These are phyloP conservation scores for Leccinum boreale DNA, from an alignment of 768 basidiomycete genomes.

Conservation along the genomic window DNA sequence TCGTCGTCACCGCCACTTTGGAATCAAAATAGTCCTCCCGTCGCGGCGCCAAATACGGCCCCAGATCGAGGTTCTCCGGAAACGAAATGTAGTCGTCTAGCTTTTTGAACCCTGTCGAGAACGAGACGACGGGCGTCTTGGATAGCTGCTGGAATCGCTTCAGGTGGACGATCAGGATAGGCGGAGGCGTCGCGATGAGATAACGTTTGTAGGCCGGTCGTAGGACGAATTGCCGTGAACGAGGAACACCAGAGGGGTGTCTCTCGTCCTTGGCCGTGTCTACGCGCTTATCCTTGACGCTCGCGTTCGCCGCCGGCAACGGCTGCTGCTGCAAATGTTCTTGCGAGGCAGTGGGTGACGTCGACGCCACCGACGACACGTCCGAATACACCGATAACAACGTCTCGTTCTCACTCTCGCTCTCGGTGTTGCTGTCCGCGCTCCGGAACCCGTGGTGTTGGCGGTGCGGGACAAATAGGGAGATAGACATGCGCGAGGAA, in stretches of 20 bases:
- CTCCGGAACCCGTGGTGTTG: slow-evolving; percentile 21
- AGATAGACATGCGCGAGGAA: slow-evolving; percentile 28
- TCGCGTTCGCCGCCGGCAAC: slow-evolving; percentile 16
- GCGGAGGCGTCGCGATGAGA: slow-evolving; percentile 81
- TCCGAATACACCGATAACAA: slow-evolving; percentile 32
- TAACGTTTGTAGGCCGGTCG: slow-evolving; percentile 93
- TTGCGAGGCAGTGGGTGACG: slow-evolving; percentile 31
- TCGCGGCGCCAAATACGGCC: slow-evolving; percentile 81
- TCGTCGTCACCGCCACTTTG: slow-evolving; percentile 16
- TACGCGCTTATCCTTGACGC: background rate
- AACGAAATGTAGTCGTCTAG: slow-evolving; percentile 90
- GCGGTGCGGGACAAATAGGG: slow-evolving; percentile 23
- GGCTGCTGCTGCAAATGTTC: slow-evolving; percentile 18
- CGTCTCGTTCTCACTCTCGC: slow-evolving; percentile 34
- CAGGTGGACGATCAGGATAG: slow-evolving; percentile 86
- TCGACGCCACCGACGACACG: slow-evolving; percentile 32
- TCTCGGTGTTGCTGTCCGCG: slow-evolving; percentile 27
- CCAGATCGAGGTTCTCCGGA: slow-evolving; percentile 81
- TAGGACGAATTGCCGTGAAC: slow-evolving; percentile 62
- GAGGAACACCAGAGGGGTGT: slow-evolving; percentile 37
- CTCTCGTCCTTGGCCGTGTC: slow-evolving; percentile 17
- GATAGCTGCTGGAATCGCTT: slow-evolving; percentile 90
- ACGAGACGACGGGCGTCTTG: slow-evolving; percentile 58
- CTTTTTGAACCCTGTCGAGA: slow-evolving; percentile 78
- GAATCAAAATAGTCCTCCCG: slow-evolving; percentile 66